Evolutionary conservation across 306 rosid genomes (phyloP), one percentile per base, ranked within the genome.

Genomic region (Vigna angularis): DNA sequence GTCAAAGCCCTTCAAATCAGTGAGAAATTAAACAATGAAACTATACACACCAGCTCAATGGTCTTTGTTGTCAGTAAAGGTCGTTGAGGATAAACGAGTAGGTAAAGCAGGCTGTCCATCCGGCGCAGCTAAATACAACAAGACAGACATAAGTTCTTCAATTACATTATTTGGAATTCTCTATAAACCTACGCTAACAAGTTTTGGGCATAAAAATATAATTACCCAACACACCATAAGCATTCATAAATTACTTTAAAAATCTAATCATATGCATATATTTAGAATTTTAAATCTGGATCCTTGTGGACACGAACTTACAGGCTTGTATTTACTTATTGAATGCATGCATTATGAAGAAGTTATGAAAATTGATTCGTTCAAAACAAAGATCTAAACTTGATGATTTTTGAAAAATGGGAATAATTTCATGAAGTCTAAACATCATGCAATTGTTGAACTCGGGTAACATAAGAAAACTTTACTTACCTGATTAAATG

Each of bases 71-170:
- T 94, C 82, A 94, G 86, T 48, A 94, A 83, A 72, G 98, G 98
- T 7, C 93, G 86, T 69, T 94, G 98, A 76, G 98, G 98, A 87
- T 94, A 94, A 81, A 94, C 97, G 81, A 94, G 85, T 34, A 94
- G 87, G 86, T 92, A 92, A 70, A 94, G 96, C 80, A 94, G 76
- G 4, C 91, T 80, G 88, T 94, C 98, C 89, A 86, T 90, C 68
- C 97, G 93, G 24, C 64, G 14, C 14, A 94, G 89, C 98, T 93
- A 74, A 6, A 36, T 34, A 34, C 81, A 85, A 49, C 69, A 65
- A 36, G 75, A 55, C 45, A 72, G 64, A 74, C 18, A 15, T 24
- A 51, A 77, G 59, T 62, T 48, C 55, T 30, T 81, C 57, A 76
- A 42, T 58, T 14, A 58, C 2, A 17, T 13, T 30, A 30, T 30